Conservation (phyloP, 2,329 filamentous ascomycete species). For the Triangularia verruculosa region DNA sequence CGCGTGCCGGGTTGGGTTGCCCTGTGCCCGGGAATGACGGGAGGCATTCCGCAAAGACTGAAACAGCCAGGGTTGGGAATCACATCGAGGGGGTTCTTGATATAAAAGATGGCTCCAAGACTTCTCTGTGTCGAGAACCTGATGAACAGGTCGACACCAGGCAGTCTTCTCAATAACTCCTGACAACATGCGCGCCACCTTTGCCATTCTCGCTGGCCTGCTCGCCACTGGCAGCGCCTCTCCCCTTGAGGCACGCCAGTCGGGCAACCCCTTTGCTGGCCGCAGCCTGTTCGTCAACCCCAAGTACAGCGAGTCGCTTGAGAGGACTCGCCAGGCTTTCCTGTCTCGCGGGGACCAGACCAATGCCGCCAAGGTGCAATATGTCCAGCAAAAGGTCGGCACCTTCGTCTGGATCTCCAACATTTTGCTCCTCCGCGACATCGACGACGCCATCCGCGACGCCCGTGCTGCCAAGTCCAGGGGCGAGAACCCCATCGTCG, state of each 20-base stretch:
- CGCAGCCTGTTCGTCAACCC: slow-evolving; percentile 47
- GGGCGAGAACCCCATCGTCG: slow-evolving; percentile 38
- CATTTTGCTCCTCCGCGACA: slow-evolving; percentile 35
- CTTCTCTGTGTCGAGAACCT: background rate
- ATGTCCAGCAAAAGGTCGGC: slow-evolving; percentile 37
- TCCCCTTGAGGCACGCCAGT: slow-evolving; percentile 15
- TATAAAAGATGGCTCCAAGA: background rate
- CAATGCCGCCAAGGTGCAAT: slow-evolving; percentile 39
- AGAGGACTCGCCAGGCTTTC: slow-evolving; percentile 33
- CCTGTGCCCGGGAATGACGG: background rate
- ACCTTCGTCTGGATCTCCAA: slow-evolving; percentile 45
- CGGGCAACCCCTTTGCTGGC: slow-evolving; percentile 44
- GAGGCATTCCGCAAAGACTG: background rate
- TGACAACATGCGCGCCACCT: slow-evolving; percentile 6
- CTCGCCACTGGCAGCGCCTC: slow-evolving; percentile 11
- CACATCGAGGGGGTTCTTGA: background rate
- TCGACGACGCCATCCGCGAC: slow-evolving; percentile 37
- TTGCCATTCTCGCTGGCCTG: slow-evolving; percentile 10
- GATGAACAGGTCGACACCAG: background rate
- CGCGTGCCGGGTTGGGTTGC: background rate
- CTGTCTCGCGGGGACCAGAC: slow-evolving; percentile 37
- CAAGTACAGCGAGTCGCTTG: slow-evolving; percentile 39
- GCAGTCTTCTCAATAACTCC: background rate
- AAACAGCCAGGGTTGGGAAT: background rate
- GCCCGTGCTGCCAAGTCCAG: slow-evolving; percentile 36